A percentile compares a stretch with the other conserved stretches of the same genome.
Evolutionary conservation across 306 rosid species (phyloP).

Genomic region (Cicer bijugum): DNA sequence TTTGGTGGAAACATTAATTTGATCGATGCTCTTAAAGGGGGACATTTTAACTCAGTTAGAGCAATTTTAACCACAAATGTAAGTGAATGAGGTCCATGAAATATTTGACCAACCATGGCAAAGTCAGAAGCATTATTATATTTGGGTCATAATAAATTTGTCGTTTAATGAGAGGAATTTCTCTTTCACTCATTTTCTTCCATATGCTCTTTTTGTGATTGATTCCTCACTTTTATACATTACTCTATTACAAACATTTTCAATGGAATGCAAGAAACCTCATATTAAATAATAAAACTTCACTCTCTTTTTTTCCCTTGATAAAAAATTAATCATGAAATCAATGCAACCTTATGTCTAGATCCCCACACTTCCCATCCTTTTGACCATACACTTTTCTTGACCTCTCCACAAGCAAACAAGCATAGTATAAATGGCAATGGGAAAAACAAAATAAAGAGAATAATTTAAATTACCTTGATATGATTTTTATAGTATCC

Average conservation of each 20-base stretch:
- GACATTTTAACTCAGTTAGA: background rate
- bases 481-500: conserved; percentile 84
- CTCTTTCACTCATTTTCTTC: background rate
- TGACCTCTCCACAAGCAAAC: background rate
- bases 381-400: background rate
- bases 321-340: background rate
- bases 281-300: no score
- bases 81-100: background rate
- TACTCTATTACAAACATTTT: background rate
- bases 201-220: background rate
- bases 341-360: background rate
- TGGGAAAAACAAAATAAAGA: background rate
- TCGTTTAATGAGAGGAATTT: background rate
- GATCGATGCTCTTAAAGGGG: background rate
- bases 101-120: background rate
- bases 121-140: conserved; percentile 1
- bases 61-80: background rate
- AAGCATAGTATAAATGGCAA: background rate
- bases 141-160: conserved; percentile 3
- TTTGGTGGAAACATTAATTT: conserved; percentile 5
- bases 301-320: no score
- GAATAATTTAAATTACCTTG: conserved; percentile 51
- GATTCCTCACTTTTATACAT: background rate
- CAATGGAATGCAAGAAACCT: background rate
- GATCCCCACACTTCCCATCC: conserved; percentile 16